phyloP scores from a whole-genome alignment of 2,329 filamentous ascomycete genomes.

The Fusarium mundagurra region DNA sequence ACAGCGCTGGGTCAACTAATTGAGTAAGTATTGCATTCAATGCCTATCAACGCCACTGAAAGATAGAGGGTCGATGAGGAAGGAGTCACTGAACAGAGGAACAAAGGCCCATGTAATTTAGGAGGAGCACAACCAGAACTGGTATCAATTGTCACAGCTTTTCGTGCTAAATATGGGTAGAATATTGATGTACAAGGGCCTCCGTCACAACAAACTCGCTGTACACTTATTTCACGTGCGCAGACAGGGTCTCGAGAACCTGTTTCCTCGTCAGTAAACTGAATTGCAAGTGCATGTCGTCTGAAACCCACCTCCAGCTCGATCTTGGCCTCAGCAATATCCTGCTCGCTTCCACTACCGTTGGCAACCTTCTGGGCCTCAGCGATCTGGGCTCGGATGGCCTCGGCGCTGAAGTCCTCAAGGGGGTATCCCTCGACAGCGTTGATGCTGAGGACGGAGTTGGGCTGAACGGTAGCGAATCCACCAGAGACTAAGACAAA shows the following conservation, averaged over 20 bases:
- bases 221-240: constrained; percentile 79
- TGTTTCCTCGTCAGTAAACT: constrained; percentile 55
- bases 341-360: constrained; percentile 93
- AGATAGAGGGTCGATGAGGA: constrained; percentile 1
- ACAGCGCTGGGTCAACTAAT: constrained; percentile 1
- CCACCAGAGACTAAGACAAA: constrained; percentile 84
- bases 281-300: background rate
- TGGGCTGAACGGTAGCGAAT: constrained; percentile 95
- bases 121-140: constrained; percentile 46
- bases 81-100: constrained; percentile 14
- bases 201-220: constrained; percentile 55
- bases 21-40: constrained; percentile 17
- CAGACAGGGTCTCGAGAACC: constrained; percentile 86
- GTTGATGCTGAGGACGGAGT: constrained; percentile 96
- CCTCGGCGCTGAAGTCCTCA: constrained; percentile 95
- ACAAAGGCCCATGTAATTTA: background rate
- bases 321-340: constrained; percentile 98
- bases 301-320: constrained; percentile 82
- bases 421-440: constrained; percentile 94
- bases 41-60: constrained; percentile 10
- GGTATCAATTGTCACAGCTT: constrained; percentile 50
- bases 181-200: constrained; percentile 56
- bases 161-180: constrained; percentile 48
- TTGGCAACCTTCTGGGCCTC: constrained; percentile 95
- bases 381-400: constrained; percentile 87